These are phyloP conservation scores for Aristolochia californica DNA, from an alignment of 164 flowering plant genomes.

Conservation along the genomic window DNA sequence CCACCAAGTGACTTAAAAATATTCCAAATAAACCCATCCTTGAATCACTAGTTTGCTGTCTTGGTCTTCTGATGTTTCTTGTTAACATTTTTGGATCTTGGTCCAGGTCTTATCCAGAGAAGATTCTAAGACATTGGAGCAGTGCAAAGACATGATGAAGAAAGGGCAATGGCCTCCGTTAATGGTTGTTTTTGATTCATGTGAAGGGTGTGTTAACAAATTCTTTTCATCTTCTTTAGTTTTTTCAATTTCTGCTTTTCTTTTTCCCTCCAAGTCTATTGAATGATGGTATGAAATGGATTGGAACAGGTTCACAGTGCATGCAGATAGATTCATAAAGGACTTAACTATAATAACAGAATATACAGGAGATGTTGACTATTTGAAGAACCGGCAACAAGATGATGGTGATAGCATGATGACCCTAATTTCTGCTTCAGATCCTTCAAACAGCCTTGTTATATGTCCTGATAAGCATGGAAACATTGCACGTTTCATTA, in stretches of 20 bases:
- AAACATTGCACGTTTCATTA: constrained; percentile 93
- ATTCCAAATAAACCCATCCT: too few relatives aligned
- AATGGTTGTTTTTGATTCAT: constrained; percentile 71
- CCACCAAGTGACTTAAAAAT: too few relatives aligned
- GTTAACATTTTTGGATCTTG: not conserved
- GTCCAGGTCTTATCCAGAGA: constrained; percentile 64
- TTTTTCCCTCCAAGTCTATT: not conserved
- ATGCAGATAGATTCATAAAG: constrained; percentile 70
- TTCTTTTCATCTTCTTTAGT: not conserved
- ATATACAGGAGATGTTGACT: constrained; percentile 89
- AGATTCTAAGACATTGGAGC: constrained; percentile 51
- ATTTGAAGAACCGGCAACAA: constrained; percentile 65
- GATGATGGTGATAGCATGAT: constrained; percentile 84
- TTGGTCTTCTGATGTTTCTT: too few relatives aligned
- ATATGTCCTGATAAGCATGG: constrained; percentile 81
- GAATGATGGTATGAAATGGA: constrained; percentile 1
- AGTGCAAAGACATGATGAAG: constrained; percentile 75
- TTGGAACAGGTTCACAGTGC: constrained; percentile 92
- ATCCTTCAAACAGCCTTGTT: constrained; percentile 63
- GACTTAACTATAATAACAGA: constrained; percentile 86
- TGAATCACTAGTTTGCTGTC: too few relatives aligned
- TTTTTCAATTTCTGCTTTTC: not conserved
- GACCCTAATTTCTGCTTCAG: constrained; percentile 61
- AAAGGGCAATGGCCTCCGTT: constrained; percentile 93
- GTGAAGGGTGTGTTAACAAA: constrained; percentile 57